Evolutionary conservation across 2,329 filamentous ascomycete species (phyloP).

Genomic region (Dothideomycetidae sp.): DNA sequence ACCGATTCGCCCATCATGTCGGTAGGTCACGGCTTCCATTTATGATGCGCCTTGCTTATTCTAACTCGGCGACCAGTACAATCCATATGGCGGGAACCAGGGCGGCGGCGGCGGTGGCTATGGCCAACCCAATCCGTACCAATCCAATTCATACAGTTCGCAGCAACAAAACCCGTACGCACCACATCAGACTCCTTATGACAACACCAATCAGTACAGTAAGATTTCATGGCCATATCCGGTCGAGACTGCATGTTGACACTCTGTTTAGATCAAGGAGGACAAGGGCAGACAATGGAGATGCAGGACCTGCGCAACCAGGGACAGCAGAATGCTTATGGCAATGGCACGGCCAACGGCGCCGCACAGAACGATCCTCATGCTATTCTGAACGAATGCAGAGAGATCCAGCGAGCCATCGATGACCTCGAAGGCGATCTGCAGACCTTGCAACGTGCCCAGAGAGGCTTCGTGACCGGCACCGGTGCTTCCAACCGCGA

Average conservation of each 20-base stretch:
- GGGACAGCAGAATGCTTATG: constrained; percentile 25
- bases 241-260: too few relatives aligned
- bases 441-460: constrained; percentile 54
- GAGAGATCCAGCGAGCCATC: constrained; percentile 64
- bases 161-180: constrained; percentile 15
- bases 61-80: constrained; percentile 18
- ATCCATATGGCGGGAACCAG: constrained; percentile 32
- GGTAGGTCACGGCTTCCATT: constrained; percentile 5
- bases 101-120: constrained; percentile 33
- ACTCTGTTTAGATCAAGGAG: constrained; percentile 12
- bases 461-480: constrained; percentile 56
- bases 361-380: constrained; percentile 45
- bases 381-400: constrained; percentile 71
- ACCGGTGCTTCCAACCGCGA: constrained; percentile 49
- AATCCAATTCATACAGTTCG: constrained; percentile 39
- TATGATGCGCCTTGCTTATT: neutral
- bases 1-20: constrained; percentile 8
- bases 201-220: constrained; percentile 20
- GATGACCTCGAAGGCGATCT: constrained; percentile 60
- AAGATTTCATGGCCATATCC: too few relatives aligned
- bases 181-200: constrained; percentile 12
- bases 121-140: constrained; percentile 43
- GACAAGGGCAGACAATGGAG: constrained; percentile 31
- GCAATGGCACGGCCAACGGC: constrained; percentile 16
- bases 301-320: constrained; percentile 47